Base-by-base conservation (phyloP, 768 basidiomycete genomes). In the Termitomyces sp. region DNA sequence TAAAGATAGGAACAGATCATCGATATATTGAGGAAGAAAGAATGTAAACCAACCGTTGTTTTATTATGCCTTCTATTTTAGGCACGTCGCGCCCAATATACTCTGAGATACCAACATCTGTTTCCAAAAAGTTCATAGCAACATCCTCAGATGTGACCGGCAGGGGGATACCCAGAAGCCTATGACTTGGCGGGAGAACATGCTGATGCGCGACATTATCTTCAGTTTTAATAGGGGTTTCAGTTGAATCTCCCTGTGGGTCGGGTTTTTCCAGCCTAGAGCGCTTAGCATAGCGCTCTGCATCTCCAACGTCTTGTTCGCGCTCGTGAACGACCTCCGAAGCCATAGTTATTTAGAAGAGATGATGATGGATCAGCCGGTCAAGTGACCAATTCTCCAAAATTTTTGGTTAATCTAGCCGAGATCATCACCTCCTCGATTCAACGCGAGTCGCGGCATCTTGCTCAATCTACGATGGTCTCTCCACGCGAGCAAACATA, bases 41-140 rank as follows among this genome's bases (percentile, higher is more conserved):
- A 14, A 32, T 48, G 45, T 41, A 34, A 19, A 65, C 80, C 58
- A 55, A 93, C 95, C 96, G 79, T 73, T 98, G 96, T 71, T 98
- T 98, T 70, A 98, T 98, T 64, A 98, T 96, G 5, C 92, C 96
- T 50, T 86, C 80, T 60, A 98, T 84, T 65, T 82, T 81, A 3
- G 85, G 78, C 22, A 88, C 79, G 56, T 81, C 82, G 11, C 76
- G 76, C 19, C 82, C 81, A 59, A 94, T 80, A 68, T 94, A 96
- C 66, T 92, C 87, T 5, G 90, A 88, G 41, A 98, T 95, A 2
- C 94, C 94, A 32, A 97, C 94, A 66, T 96, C 86, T 6, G 78
- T 76, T 67, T 97, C 93, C 59, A 84, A 66, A 52, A 85, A 84
- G 58, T 82, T 81, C 58, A 84, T 74, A 6, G 77, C 68, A 26